Base-by-base conservation (phyloP, 352 stramenopile genomes). In the Thraustochytrium sp. region DNA sequence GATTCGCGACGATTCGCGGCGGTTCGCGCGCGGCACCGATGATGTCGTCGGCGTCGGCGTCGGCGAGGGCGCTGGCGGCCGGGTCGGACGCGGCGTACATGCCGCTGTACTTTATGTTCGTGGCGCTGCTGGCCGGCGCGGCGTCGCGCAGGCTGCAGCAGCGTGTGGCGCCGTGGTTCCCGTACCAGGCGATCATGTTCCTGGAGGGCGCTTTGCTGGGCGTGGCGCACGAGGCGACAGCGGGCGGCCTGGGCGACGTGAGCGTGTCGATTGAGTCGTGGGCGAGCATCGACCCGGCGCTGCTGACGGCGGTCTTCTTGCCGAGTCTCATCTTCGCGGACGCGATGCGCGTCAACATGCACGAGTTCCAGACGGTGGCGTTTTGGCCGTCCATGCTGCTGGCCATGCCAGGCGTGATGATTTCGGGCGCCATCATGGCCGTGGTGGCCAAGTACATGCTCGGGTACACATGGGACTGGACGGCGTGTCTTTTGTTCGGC, bases 51-150 rank as follows among this genome's bases (percentile, higher is more conserved):
- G n/a, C n/a, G n/a, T n/a, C n/a, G n/a, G n/a, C n/a, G n/a, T n/a
- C n/a, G n/a, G n/a, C n/a, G n/a, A n/a, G n/a, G n/a, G n/a, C n/a
- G n/a, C n/a, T n/a, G n/a, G n/a, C n/a, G n/a, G n/a, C n/a, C n/a
- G n/a, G n/a, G n/a, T n/a, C n/a, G n/a, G 59, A 72, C 1, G 65
- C 64, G 16, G 42, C 65, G 13, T 77, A 77, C 65, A 77, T 77
- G 49, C 49, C 65, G 16, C 23, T 77, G 46, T 77, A 77, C 65
- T 77, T 77, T 72, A 21, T 77, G 2, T 77, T 77, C 31, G n/a
- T 77, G 0, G 65, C 26, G 23, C 34, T 77, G 46, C 42, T 77
- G 18, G 2, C 64, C 23, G 65, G 65, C 1, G 42, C 65, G 65
- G 13, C 64, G 37, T 62, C 42, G 29, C 26, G 68, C 9, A 64